A percentile compares a stretch with the other conserved stretches of the same genome.
Evolutionary conservation across 1,139 yeast genomes (phyloP).

Genomic region (Diutina neorugosa): DNA sequence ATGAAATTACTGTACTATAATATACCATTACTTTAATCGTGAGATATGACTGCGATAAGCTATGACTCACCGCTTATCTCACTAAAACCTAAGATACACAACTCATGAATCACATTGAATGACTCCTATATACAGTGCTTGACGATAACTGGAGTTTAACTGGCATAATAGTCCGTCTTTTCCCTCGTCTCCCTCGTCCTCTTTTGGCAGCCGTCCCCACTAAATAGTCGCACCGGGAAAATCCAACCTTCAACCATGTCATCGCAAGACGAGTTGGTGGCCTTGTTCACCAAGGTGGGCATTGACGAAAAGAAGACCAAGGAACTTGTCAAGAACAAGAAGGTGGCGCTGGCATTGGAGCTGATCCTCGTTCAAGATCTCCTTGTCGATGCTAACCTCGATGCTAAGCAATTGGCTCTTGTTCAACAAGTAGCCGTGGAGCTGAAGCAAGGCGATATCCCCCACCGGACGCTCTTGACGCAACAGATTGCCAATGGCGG

Average conservation of each 20-base stretch:
- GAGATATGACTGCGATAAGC: no score
- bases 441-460: constrained; percentile 28
- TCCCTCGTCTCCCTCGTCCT: no score
- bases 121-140: no score
- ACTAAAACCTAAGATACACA: no score
- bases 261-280: constrained; percentile 18
- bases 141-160: no score
- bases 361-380: constrained; percentile 31
- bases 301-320: constrained; percentile 57
- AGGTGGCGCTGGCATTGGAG: constrained; percentile 60
- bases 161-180: no score
- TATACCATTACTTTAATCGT: not conserved
- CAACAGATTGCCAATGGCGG: constrained; percentile 53
- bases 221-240: not conserved
- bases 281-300: constrained; percentile 49
- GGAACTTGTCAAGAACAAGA: constrained; percentile 75
- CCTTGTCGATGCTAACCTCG: constrained; percentile 10
- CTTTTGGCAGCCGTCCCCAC: no score
- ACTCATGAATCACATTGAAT: no score
- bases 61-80: no score
- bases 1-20: not conserved
- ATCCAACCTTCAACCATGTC: constrained; percentile 10
- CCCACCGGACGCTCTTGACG: constrained; percentile 39
- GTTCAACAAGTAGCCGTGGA: constrained; percentile 70
- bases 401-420: constrained; percentile 45